These are phyloP conservation scores for Trichomonas gallinae DNA, from an alignment of 208 protist genomes.

Conservation along the genomic window DNA sequence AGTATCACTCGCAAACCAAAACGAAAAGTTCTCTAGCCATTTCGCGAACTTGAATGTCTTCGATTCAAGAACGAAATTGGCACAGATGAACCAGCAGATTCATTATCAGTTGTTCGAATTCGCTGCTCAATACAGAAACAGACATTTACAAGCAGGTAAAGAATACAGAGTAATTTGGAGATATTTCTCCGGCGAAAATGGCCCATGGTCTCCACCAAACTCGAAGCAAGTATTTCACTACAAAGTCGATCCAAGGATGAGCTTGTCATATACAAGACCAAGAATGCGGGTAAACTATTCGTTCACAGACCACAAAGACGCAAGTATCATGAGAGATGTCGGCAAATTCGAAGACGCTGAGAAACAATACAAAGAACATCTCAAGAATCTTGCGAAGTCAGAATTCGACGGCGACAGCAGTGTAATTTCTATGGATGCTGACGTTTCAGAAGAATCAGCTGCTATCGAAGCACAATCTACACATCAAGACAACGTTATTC, in stretches of 20 bases:
- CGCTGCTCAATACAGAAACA: not conserved
- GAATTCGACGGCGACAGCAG: not conserved
- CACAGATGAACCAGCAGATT: not conserved
- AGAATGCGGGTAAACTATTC: not conserved
- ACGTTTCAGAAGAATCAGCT: not conserved
- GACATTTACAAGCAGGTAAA: not conserved
- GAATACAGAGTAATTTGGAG: not conserved
- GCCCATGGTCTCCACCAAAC: not conserved
- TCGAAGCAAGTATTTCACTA: not conserved
- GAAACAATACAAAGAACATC: not conserved
- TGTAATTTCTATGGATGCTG: not conserved
- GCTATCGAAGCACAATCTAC: not conserved
- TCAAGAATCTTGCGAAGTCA: not conserved
- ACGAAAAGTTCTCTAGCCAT: not conserved
- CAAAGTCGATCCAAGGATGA: not conserved
- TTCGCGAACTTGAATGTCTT: not conserved
- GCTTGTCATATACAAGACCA: not conserved
- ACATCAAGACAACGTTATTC: not conserved
- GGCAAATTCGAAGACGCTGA: not conserved
- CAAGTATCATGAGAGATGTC: not conserved
- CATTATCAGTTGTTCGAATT: not conserved
- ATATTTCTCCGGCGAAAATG: not conserved
- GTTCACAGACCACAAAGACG: not conserved
- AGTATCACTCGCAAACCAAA: not conserved
- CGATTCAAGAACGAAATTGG: not conserved